Evolutionary conservation across 2,329 filamentous ascomycete genomes (phyloP), one percentile per base, ranked within the genome.

Genomic region (Aspergillus brunneoviolaceus): DNA sequence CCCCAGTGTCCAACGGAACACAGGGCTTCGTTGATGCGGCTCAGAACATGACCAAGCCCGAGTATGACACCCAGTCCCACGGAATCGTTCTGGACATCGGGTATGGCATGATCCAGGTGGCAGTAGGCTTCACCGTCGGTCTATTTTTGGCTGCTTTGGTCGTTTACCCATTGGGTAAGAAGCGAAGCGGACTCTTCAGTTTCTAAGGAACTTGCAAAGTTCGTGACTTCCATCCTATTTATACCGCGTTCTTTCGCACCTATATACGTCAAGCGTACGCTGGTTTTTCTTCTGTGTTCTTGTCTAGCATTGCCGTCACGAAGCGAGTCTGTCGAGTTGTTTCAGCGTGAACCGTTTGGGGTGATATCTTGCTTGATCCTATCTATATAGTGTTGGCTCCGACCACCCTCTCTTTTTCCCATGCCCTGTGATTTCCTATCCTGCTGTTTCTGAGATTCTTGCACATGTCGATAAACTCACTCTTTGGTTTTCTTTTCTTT

Each of bases 41-140:
- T n/a, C 60, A 63, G 23, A 70, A 69, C 35, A 68, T 72, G 62
- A 61, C 69, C 9, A 33, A 60, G 6, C 21, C 49, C 1, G 27
- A 55, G 4, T 62, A 59, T 19, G 58, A 61, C 21, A 59, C 59
- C 51, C 62, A 67, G 58, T 64, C 63, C 53, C 63, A 67, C 23
- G 68, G 69, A 2, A 66, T 73, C 39, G 76, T 78, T 45, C 79
- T 80, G 58, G 79, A 80, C 65, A 75, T 81, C 57, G 80, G 77
- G 42, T 80, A 77, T 64, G 78, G 79, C 12, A 81, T 81, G 79
- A 72, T 82, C 50, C 79, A 81, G 66, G 75, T 82, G 29, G 78
- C 79, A 5, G 78, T 81, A 53, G 80, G 78, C n/a, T 81, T 81
- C 60, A 81, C 79, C 0, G 79, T 81, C 5, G 80, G 80, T 4